phyloP scores from a whole-genome alignment of 352 stramenopile genomes.

The Globisporangium emineosum region DNA sequence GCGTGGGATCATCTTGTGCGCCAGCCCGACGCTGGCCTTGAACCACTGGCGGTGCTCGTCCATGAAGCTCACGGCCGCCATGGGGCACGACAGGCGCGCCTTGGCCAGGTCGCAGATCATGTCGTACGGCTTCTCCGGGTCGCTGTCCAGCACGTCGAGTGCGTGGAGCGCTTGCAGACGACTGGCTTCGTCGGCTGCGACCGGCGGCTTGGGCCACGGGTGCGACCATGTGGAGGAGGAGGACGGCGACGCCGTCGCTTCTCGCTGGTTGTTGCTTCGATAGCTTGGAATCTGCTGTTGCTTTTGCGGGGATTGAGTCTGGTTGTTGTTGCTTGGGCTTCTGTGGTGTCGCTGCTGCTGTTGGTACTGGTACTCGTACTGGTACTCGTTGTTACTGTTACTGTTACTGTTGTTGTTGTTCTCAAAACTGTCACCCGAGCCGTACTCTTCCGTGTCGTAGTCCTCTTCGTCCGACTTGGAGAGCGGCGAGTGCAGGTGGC shows the following conservation, averaged over 20 bases:
- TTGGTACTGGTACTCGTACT: constrained; percentile 24
- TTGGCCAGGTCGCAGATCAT: constrained; percentile 81
- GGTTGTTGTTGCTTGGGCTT: constrained; percentile 21
- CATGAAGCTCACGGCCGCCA: constrained; percentile 80
- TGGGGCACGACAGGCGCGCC: constrained; percentile 55
- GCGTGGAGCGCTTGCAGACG: constrained; percentile 47
- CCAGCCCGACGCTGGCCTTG: constrained; percentile 62
- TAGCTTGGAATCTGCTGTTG: constrained; percentile 13
- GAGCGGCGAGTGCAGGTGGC: constrained; percentile 58
- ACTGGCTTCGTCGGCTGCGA: constrained; percentile 46
- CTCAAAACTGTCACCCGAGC: constrained; percentile 26
- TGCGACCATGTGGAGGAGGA: constrained; percentile 38
- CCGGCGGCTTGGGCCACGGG: constrained; percentile 68
- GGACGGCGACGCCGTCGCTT: constrained; percentile 17
- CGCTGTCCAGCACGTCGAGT: constrained; percentile 59
- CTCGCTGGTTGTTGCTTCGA: constrained; percentile 23
- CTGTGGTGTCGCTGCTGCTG: constrained; percentile 11
- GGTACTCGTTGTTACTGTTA: constrained; percentile 21
- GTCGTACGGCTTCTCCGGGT: constrained; percentile 60
- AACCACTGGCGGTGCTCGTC: constrained; percentile 80
- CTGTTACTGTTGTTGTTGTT: constrained; percentile 5
- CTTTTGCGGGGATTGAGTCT: constrained; percentile 9
- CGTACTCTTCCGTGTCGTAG: constrained; percentile 37
- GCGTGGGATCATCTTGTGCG: constrained; percentile 74
- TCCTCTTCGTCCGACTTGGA: constrained; percentile 38